These are phyloP conservation scores for Aeschynomene evenia DNA, from an alignment of 306 rosid genomes.

Conservation along the genomic window DNA sequence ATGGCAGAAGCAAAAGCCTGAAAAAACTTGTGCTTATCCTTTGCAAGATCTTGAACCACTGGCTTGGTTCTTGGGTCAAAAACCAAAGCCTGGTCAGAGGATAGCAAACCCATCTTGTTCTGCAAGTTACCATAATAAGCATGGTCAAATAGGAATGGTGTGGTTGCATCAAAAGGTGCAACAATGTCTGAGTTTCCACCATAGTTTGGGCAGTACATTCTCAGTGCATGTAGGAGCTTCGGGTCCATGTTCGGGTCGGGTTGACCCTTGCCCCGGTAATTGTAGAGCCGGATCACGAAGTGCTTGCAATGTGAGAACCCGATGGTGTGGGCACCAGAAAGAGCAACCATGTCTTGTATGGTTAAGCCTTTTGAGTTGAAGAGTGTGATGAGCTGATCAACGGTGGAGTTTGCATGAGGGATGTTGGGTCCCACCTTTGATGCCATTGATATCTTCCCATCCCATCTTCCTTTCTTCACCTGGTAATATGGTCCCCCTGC, in stretches of 20 bases:
- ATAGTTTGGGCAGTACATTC: constrained; percentile 69
- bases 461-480: constrained; percentile 92
- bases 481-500: constrained; percentile 91
- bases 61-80: constrained; percentile 64
- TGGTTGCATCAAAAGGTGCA: constrained; percentile 86
- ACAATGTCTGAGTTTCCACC: constrained; percentile 71
- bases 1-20: constrained; percentile 73
- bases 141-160: constrained; percentile 77
- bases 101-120: constrained; percentile 64
- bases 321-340: constrained; percentile 88
- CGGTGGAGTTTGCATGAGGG: constrained; percentile 74
- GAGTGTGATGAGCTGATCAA: constrained; percentile 73
- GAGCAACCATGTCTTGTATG: constrained; percentile 69
- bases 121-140: constrained; percentile 77
- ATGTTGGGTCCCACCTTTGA: constrained; percentile 67
- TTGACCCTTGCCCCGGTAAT: constrained; percentile 45
- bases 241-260: constrained; percentile 76
- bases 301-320: constrained; percentile 81
- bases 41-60: constrained; percentile 56
- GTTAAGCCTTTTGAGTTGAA: constrained; percentile 71
- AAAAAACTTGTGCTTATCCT: constrained; percentile 68
- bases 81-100: constrained; percentile 75
- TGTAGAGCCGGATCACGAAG: constrained; percentile 64
- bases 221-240: constrained; percentile 52
- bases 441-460: constrained; percentile 84